phyloP scores from a whole-genome alignment of 2,329 filamentous ascomycete species.

The Ophiostoma ulmi region DNA sequence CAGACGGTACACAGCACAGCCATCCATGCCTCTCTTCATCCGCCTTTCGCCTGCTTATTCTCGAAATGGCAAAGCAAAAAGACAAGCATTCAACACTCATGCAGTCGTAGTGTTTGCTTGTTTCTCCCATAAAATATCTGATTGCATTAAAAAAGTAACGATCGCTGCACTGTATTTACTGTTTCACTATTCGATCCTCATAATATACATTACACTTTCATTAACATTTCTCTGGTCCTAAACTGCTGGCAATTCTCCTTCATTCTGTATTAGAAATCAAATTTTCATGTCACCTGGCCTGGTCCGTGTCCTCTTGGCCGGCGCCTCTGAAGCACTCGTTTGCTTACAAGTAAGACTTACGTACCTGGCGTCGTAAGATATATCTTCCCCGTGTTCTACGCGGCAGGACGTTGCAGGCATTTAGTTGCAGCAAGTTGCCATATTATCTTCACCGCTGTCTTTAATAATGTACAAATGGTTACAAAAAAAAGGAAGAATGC shows the following conservation, averaged over 20 bases:
- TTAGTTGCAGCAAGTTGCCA: too few relatives aligned
- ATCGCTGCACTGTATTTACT: too few relatives aligned
- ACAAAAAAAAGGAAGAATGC: too few relatives aligned
- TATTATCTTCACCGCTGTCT: too few relatives aligned
- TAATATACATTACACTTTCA: too few relatives aligned
- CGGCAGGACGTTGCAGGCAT: neutral
- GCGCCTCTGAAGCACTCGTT: neutral
- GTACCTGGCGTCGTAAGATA: neutral
- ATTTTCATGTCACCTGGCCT: constrained; percentile 1
- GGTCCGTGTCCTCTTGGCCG: constrained; percentile 9
- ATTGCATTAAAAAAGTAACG: too few relatives aligned
- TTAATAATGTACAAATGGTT: too few relatives aligned
- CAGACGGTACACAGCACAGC: too few relatives aligned
- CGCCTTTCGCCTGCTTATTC: neutral
- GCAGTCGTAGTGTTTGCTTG: neutral
- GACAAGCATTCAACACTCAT: neutral
- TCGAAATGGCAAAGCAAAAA: neutral
- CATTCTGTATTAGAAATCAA: neutral
- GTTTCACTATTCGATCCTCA: too few relatives aligned
- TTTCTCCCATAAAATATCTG: too few relatives aligned
- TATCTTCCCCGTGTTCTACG: neutral
- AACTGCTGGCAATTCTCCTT: too few relatives aligned
- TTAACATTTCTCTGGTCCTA: too few relatives aligned
- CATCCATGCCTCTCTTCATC: neutral
- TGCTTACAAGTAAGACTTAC: neutral